These are phyloP conservation scores for Micractinium sp. DNA, from an alignment of 139 green algal genomes.

Conservation along the genomic window DNA sequence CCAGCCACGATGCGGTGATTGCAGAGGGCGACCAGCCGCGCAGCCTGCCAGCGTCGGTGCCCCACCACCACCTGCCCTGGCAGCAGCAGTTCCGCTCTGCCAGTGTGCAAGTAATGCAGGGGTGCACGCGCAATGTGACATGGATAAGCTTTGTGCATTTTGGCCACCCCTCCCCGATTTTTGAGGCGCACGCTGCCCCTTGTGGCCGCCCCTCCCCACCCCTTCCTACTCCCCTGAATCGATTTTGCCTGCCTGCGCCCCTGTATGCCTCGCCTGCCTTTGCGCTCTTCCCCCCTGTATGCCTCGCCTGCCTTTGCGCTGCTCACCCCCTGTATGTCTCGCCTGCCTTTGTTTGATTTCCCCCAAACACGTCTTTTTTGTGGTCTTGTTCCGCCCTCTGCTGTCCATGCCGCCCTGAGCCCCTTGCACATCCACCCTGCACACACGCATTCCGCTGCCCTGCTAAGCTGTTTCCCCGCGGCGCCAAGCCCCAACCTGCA, in stretches of 20 bases:
- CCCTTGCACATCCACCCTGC: neutral
- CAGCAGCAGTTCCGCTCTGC: neutral
- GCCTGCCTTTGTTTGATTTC: neutral
- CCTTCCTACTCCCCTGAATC: neutral
- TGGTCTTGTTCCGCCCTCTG: neutral
- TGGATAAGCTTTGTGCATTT: neutral
- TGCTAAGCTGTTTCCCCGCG: no score
- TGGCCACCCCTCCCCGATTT: neutral
- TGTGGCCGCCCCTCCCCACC: neutral
- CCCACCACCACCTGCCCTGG: neutral
- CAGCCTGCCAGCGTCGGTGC: neutral
- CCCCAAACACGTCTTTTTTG: neutral
- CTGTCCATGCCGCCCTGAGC: neutral
- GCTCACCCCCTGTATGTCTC: no score
- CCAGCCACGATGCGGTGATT: neutral
- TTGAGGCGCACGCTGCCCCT: neutral
- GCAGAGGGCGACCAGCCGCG: neutral
- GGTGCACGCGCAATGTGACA: no score
- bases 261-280: neutral
- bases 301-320: neutral
- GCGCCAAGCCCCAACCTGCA: no score
- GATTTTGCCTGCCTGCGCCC: no score
- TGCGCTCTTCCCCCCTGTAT: neutral
- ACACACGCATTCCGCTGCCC: neutral
- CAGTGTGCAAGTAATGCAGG: neutral